phyloP scores from a whole-genome alignment of 2,329 filamentous ascomycete genomes.

The Aspergillus hortae region DNA sequence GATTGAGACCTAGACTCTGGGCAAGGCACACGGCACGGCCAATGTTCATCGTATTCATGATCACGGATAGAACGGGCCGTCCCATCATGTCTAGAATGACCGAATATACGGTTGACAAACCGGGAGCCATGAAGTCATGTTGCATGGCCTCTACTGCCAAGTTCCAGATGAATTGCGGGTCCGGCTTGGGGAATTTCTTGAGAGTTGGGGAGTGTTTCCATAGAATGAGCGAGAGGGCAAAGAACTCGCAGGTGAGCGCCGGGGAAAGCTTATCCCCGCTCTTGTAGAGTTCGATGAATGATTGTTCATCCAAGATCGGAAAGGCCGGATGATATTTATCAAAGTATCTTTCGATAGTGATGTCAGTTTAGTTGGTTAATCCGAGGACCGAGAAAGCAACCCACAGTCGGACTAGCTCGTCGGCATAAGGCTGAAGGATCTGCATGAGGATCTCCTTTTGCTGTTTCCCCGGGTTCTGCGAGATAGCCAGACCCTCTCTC shows the following conservation, averaged over 20 bases:
- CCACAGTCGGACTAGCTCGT: constrained; percentile 42
- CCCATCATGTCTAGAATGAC: constrained; percentile 53
- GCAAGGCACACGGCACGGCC: constrained; percentile 51
- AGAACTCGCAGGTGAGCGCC: constrained; percentile 48
- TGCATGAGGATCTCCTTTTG: constrained; percentile 44
- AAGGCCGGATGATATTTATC: constrained; percentile 49
- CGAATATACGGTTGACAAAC: constrained; percentile 50
- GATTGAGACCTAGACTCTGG: constrained; percentile 53
- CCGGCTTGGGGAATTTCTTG: constrained; percentile 33
- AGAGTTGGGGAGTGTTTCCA: constrained; percentile 37
- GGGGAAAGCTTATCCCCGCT: constrained; percentile 45
- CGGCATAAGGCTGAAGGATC: constrained; percentile 36
- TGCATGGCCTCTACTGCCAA: constrained; percentile 52
- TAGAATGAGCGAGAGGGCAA: constrained; percentile 49
- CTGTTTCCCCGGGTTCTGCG: constrained; percentile 14
- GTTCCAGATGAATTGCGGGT: constrained; percentile 55
- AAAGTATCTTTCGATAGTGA: constrained; percentile 37
- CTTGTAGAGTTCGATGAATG: constrained; percentile 41
- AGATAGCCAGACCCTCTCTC: constrained; percentile 10
- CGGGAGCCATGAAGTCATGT: constrained; percentile 50
- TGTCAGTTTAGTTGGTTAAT: too few species aligned
- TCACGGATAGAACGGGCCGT: constrained; percentile 50
- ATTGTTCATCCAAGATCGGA: constrained; percentile 49
- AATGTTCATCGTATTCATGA: constrained; percentile 50
- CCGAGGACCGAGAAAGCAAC: constrained; percentile 8